Conservation (phyloP, 2,329 filamentous ascomycete species). For the Botrytis sinoallii region DNA sequence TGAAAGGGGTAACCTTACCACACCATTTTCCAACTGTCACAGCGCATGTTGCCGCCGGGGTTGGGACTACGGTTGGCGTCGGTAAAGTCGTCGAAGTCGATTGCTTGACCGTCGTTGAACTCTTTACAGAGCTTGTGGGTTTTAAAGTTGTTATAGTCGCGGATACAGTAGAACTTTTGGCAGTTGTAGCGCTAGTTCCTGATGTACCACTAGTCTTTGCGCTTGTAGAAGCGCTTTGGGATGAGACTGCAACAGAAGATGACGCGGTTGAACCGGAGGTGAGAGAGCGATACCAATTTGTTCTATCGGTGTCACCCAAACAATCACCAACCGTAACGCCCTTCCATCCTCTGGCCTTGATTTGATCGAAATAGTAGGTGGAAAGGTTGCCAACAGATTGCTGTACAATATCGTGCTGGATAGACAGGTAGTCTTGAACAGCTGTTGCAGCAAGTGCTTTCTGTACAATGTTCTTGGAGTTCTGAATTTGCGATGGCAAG, state of each 20-base stretch:
- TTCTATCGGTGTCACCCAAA: constrained; percentile 41
- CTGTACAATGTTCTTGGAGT: constrained; percentile 45
- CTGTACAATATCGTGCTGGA: constrained; percentile 42
- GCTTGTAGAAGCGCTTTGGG: neutral
- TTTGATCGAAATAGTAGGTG: constrained; percentile 33
- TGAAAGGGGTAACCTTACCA: constrained; percentile 12
- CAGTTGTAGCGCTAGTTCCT: neutral
- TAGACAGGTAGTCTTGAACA: constrained; percentile 41
- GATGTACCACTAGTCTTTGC: neutral
- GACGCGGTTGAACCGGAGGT: neutral
- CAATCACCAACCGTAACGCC: constrained; percentile 47
- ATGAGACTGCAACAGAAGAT: constrained; percentile 1
- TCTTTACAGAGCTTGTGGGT: neutral
- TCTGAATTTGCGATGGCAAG: constrained; percentile 42
- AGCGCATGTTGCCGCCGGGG: constrained; percentile 5
- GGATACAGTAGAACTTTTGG: neutral
- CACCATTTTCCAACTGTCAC: constrained; percentile 13
- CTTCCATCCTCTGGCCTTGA: constrained; percentile 39
- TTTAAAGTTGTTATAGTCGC: neutral
- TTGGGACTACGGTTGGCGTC: neutral
- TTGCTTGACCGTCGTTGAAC: neutral
- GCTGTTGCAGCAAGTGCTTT: constrained; percentile 36
- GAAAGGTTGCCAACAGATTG: constrained; percentile 36
- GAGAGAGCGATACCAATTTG: constrained; percentile 42
- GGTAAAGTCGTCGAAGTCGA: neutral